phyloP scores from a whole-genome alignment of 148 eudicot genomes.

The Amaranthus palmeri region DNA sequence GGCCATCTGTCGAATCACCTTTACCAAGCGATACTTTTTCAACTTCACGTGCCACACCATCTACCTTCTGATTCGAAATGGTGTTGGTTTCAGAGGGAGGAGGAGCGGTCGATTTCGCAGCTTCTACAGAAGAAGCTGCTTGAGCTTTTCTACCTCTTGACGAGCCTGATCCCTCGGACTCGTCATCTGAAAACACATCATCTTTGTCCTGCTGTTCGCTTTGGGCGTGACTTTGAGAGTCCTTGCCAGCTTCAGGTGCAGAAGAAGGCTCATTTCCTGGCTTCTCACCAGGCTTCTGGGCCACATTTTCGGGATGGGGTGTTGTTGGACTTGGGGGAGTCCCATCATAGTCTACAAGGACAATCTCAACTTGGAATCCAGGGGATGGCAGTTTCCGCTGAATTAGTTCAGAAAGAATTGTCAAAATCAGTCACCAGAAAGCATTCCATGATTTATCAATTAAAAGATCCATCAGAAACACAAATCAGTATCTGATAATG shows the following conservation, averaged over 20 bases:
- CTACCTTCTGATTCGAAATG: conserved; percentile 35
- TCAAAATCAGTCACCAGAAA: background rate
- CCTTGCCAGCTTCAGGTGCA: conserved; percentile 32
- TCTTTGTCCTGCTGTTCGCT: conserved; percentile 44
- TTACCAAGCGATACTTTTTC: conserved; percentile 52
- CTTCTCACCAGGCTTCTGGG: conserved; percentile 39
- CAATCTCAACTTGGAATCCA: conserved; percentile 94
- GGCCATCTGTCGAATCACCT: conserved; percentile 26
- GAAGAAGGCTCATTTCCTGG: conserved; percentile 32
- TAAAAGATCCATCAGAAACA: background rate
- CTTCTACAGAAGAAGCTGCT: conserved; percentile 29
- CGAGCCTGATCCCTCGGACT: conserved; percentile 50
- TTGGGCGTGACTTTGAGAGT: conserved; percentile 27
- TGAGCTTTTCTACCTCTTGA: conserved; percentile 36
- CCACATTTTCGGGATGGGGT: conserved; percentile 35
- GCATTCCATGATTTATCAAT: background rate
- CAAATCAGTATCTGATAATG: background rate
- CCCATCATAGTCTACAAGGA: conserved; percentile 72
- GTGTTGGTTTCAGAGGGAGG: conserved; percentile 27
- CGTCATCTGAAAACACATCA: conserved; percentile 84
- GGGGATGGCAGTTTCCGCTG: conserved; percentile 98
- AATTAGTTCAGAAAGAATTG: conserved; percentile 1
- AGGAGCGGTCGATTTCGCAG: conserved; percentile 26
- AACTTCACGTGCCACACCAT: conserved; percentile 46
- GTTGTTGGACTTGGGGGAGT: conserved; percentile 26